phyloP scores from a whole-genome alignment of 129 eudicot genomes.

The Chrysanthemum makinoi region DNA sequence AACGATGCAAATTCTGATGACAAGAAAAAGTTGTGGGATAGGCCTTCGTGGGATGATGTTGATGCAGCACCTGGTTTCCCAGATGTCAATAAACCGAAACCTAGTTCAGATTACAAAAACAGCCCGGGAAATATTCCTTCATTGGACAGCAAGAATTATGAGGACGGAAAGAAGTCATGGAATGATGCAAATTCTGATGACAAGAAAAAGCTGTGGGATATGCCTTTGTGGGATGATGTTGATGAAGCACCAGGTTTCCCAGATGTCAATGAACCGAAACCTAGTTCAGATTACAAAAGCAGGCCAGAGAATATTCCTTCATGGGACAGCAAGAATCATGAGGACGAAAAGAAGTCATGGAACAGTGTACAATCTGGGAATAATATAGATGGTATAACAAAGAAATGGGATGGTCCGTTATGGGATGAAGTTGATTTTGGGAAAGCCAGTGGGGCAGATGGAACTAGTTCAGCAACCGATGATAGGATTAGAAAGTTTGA shows the following conservation, averaged over 20 bases:
- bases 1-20: slow-evolving; percentile 1
- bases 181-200: slow-evolving; percentile 7
- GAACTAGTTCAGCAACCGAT: slow-evolving; percentile 6
- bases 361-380: slow-evolving; percentile 21
- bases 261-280: too few species aligned
- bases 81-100: background rate
- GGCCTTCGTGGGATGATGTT: background rate
- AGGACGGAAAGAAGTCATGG: slow-evolving; percentile 7
- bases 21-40: background rate
- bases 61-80: slow-evolving; percentile 2
- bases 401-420: slow-evolving; percentile 30
- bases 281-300: too few species aligned
- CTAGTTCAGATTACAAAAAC: background rate
- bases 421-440: slow-evolving; percentile 31
- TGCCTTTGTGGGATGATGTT: slow-evolving; percentile 29
- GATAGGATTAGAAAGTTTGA: slow-evolving; percentile 16
- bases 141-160: too few species aligned
- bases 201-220: slow-evolving; percentile 34
- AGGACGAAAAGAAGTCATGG: slow-evolving; percentile 20
- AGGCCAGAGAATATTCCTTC: background rate
- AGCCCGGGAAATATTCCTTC: too few species aligned
- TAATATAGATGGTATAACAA: slow-evolving; percentile 4
- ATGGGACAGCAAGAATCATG: slow-evolving; percentile 3
- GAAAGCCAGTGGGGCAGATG: slow-evolving; percentile 15
- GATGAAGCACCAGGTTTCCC: slow-evolving; percentile 14